Evolutionary conservation across 179 eudicot species (phyloP).

Genomic region (Nepenthes alata): DNA sequence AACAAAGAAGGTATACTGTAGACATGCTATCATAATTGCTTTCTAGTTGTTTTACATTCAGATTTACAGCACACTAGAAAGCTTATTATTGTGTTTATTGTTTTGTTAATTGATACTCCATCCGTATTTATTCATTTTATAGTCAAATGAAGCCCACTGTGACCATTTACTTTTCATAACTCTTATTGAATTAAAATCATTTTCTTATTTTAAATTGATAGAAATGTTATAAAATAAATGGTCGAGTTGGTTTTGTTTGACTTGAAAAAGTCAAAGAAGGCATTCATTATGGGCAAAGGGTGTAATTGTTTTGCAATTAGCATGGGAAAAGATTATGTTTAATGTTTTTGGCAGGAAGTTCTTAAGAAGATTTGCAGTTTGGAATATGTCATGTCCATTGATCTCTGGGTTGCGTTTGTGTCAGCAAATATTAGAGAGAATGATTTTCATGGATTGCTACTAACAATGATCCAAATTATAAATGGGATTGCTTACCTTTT

Average conservation of each 20-base stretch:
- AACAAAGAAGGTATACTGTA: conserved; percentile 51
- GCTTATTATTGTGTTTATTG: neutral
- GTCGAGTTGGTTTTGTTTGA: neutral
- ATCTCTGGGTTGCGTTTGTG: conserved; percentile 71
- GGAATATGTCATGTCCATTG: conserved; percentile 66
- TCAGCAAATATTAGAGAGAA: conserved; percentile 42
- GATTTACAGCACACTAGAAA: neutral
- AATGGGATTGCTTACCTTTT: conserved; percentile 64
- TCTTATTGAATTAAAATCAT: no score
- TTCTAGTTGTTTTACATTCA: neutral
- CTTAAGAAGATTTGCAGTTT: conserved; percentile 72
- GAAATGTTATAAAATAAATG: neutral
- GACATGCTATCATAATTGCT: neutral
- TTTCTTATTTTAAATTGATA: neutral
- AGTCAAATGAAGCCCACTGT: no score
- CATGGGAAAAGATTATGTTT: neutral
- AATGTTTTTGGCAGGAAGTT: conserved; percentile 44
- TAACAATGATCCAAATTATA: conserved; percentile 47
- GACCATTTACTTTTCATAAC: no score
- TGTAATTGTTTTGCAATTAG: no score
- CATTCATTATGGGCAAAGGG: no score
- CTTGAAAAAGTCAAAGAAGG: neutral
- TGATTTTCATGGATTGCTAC: conserved; percentile 54
- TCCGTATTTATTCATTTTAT: no score
- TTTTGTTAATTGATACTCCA: no score